A percentile compares a stretch with the other conserved stretches of the same genome.
phyloP scores from a whole-genome alignment of 1,284 basidiomycete genomes.

The Ustilago xerochloae region DNA sequence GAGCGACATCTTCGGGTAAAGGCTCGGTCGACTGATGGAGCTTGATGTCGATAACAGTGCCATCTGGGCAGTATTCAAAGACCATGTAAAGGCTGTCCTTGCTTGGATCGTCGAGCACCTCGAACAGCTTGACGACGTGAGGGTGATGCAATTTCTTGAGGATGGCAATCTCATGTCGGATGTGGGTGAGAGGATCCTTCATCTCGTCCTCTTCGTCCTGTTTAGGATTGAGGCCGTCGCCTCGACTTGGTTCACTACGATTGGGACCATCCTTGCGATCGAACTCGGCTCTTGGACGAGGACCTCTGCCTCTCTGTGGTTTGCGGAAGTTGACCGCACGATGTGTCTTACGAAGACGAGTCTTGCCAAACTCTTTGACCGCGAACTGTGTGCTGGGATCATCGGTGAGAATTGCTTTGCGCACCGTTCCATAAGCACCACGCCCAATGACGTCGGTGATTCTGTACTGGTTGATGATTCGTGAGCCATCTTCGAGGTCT shows the following conservation, averaged over 20 bases:
- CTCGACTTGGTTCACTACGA: slow-evolving; percentile 15
- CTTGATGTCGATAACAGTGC: slow-evolving; percentile 71
- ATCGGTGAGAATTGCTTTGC: slow-evolving; percentile 51
- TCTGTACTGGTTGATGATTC: slow-evolving; percentile 66
- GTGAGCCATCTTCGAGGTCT: slow-evolving; percentile 61
- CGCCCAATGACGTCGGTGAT: slow-evolving; percentile 61
- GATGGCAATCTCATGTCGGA: slow-evolving; percentile 64
- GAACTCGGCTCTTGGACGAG: neutral
- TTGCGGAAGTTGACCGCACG: slow-evolving; percentile 41
- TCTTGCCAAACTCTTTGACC: slow-evolving; percentile 67
- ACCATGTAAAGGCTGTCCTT: slow-evolving; percentile 72
- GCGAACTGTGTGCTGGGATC: slow-evolving; percentile 46
- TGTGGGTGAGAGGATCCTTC: slow-evolving; percentile 60
- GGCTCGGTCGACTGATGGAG: slow-evolving; percentile 60
- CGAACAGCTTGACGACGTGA: slow-evolving; percentile 71
- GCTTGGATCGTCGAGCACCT: slow-evolving; percentile 73
- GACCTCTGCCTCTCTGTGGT: slow-evolving; percentile 5
- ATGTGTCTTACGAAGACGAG: slow-evolving; percentile 55
- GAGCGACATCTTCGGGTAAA: slow-evolving; percentile 65
- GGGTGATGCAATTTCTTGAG: slow-evolving; percentile 68
- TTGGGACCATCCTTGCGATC: slow-evolving; percentile 6
- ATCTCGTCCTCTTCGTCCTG: slow-evolving; percentile 15
- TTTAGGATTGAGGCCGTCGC: neutral
- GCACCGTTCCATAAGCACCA: slow-evolving; percentile 63
- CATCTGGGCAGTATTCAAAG: slow-evolving; percentile 68